A percentile compares a stretch with the other conserved stretches of the same genome.
Evolutionary conservation across 176 grass and related monocot species (phyloP).

Genomic region (Oryza australiensis): DNA sequence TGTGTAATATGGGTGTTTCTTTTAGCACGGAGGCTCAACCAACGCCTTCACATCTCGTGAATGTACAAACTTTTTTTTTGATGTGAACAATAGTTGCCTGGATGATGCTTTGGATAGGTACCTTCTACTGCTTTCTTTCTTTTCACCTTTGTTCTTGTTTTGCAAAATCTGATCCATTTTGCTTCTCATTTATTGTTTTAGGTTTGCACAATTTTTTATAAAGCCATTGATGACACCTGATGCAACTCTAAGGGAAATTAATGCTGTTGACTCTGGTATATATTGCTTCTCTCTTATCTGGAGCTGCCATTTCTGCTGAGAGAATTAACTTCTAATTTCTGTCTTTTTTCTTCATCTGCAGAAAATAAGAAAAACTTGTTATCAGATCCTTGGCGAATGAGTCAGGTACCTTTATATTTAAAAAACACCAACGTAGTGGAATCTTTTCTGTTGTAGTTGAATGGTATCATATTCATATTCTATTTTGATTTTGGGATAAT

Average conservation of each 20-base stretch:
- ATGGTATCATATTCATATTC: not conserved
- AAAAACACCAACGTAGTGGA: slow-evolving; percentile 15
- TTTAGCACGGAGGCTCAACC: slow-evolving; percentile 90
- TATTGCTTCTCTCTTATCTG: slow-evolving; percentile 25
- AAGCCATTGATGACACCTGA: slow-evolving; percentile 93
- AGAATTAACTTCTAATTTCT: slow-evolving; percentile 25
- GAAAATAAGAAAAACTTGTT: slow-evolving; percentile 97
- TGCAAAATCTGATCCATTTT: slow-evolving; percentile 29
- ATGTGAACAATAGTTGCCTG: slow-evolving; percentile 78
- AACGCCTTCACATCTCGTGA: slow-evolving; percentile 86
- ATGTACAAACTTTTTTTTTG: slow-evolving; percentile 86
- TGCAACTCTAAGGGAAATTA: slow-evolving; percentile 93
- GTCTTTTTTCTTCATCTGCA: slow-evolving; percentile 13
- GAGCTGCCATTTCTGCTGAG: slow-evolving; percentile 4
- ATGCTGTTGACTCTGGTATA: slow-evolving; percentile 94
- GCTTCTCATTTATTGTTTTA: slow-evolving; percentile 35
- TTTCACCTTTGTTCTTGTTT: slow-evolving; percentile 24
- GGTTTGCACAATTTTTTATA: slow-evolving; percentile 98
- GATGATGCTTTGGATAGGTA: slow-evolving; percentile 96
- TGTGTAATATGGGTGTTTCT: slow-evolving; percentile 40
- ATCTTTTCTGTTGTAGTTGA: slow-evolving; percentile 20
- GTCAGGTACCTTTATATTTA: slow-evolving; percentile 59
- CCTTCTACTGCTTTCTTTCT: not conserved
- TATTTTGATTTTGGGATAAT: not conserved
- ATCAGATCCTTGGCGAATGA: slow-evolving; percentile 77